phyloP scores from a whole-genome alignment of 495 filamentous ascomycete genomes.

The Peziza echinospora region DNA sequence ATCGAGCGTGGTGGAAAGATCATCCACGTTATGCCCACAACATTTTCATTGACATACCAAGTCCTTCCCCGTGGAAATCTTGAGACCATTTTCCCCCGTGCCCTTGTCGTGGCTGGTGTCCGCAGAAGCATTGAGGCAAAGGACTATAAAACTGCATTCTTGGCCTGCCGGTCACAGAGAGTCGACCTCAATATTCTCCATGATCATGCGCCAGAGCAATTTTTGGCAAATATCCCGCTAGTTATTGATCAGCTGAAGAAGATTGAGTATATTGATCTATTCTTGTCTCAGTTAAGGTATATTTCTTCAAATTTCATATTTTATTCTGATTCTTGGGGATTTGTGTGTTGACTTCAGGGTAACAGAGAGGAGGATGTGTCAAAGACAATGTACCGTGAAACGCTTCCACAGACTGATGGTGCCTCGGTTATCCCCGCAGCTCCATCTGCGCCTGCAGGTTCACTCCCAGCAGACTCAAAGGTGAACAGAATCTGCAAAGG shows the following conservation, averaged over 20 bases:
- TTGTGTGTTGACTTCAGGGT: slow-evolving; percentile 10
- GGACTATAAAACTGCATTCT: slow-evolving; percentile 64
- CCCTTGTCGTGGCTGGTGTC: slow-evolving; percentile 76
- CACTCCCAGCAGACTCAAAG: slow-evolving; percentile 35
- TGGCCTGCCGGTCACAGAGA: slow-evolving; percentile 70
- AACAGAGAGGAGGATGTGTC: slow-evolving; percentile 79
- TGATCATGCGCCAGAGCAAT: slow-evolving; percentile 67
- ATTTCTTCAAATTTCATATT: slow-evolving; percentile 9
- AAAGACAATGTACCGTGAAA: slow-evolving; percentile 82
- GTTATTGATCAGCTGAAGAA: slow-evolving; percentile 79
- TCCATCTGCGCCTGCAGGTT: slow-evolving; percentile 1
- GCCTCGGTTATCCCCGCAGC: slow-evolving; percentile 9
- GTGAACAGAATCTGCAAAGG: slow-evolving; percentile 79
- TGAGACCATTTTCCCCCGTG: slow-evolving; percentile 84
- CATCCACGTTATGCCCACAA: slow-evolving; percentile 74
- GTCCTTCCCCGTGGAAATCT: slow-evolving; percentile 92
- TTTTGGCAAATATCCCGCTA: slow-evolving; percentile 47
- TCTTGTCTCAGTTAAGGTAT: slow-evolving; percentile 72
- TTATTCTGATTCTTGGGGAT: not conserved
- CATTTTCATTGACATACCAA: slow-evolving; percentile 61
- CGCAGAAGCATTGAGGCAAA: slow-evolving; percentile 53
- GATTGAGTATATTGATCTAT: slow-evolving; percentile 69
- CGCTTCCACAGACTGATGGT: slow-evolving; percentile 24
- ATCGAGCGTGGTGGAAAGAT: slow-evolving; percentile 75
- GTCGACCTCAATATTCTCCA: slow-evolving; percentile 98